Evolutionary conservation across 2,329 filamentous ascomycete genomes (phyloP), one percentile per base, ranked within the genome.

Genomic region (Parastagonospora nodorum): DNA sequence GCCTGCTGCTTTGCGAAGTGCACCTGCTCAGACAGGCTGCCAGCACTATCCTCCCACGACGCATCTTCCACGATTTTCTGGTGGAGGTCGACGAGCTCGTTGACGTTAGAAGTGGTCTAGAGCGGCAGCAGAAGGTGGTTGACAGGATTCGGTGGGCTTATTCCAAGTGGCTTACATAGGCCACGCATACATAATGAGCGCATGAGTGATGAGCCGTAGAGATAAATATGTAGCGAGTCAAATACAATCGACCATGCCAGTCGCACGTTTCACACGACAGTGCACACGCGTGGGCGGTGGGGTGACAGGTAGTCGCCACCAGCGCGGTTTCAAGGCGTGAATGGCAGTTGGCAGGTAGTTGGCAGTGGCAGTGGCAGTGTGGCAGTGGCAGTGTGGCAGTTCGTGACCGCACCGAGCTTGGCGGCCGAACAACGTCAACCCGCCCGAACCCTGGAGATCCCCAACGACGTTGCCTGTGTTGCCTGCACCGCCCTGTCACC

Each of bases 61-160:
- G 89, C 37, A 83, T 95, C 10, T 86, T 88, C 66, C 85, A 87
- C 63, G 92, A 97, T 64, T 97, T 99, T 66, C 75, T 92, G 48
- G 89, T 96, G 72, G 94, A 99, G 69, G 78, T 96, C 30, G 85
- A 89, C 52, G 92, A 97, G 65, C 78, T 99, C 42, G 85, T 90
- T 15, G 92, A 96, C 68, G 86, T 93, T 58, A 77, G 84, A 41
- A 88, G 86, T 61, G 90, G 91, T 2, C 83, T 96, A 44, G 83
- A 87, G 64, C 83, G 86, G 61, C 93, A 97, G 77, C 81, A 87
- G 52, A 87, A 85, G 69, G 89, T 93, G 37, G 77, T 96, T 46
- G 85, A 92, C 63, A 83, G 94, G 52, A 91, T 97, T 61, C 82
- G 90, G 56, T 97, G 94, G 93, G 88, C 89, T 4, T 97, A 97